Evolutionary conservation across 495 filamentous ascomycete species (phyloP).

Genomic region (Penicillium cosmopolitanum): DNA sequence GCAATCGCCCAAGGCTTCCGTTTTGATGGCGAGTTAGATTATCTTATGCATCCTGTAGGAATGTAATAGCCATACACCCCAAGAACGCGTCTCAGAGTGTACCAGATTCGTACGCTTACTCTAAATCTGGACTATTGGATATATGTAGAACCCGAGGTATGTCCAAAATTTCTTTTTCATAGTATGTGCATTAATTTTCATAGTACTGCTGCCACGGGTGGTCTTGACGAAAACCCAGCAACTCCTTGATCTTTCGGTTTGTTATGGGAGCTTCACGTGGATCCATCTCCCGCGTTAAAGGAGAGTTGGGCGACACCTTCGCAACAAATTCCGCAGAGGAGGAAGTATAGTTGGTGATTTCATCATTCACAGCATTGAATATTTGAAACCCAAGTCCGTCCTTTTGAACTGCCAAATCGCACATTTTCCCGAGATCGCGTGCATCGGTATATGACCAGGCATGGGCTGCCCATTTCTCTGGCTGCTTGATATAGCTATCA

Average conservation of each 20-base stretch:
- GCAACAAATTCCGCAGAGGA: constrained; percentile 54
- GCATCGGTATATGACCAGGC: constrained; percentile 66
- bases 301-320: constrained; percentile 46
- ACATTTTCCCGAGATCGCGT: constrained; percentile 62
- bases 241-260: constrained; percentile 60
- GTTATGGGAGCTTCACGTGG: constrained; percentile 59
- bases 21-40: constrained; percentile 29
- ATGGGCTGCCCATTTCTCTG: constrained; percentile 53
- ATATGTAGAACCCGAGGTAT: neutral
- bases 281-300: constrained; percentile 56
- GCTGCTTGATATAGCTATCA: constrained; percentile 49
- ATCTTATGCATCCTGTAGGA: constrained; percentile 27
- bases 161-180: neutral
- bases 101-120: too few relatives aligned
- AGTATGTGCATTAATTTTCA: constrained; percentile 9
- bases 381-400: constrained; percentile 60
- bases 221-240: constrained; percentile 60
- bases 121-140: too few relatives aligned
- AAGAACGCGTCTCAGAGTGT: too few relatives aligned
- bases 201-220: constrained; percentile 55
- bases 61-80: neutral
- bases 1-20: constrained; percentile 34
- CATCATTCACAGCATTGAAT: constrained; percentile 65
- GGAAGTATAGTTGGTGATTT: constrained; percentile 47
- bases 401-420: constrained; percentile 50